Base-by-base conservation (phyloP, 495 filamentous ascomycete species). In the Letharia columbiana region DNA sequence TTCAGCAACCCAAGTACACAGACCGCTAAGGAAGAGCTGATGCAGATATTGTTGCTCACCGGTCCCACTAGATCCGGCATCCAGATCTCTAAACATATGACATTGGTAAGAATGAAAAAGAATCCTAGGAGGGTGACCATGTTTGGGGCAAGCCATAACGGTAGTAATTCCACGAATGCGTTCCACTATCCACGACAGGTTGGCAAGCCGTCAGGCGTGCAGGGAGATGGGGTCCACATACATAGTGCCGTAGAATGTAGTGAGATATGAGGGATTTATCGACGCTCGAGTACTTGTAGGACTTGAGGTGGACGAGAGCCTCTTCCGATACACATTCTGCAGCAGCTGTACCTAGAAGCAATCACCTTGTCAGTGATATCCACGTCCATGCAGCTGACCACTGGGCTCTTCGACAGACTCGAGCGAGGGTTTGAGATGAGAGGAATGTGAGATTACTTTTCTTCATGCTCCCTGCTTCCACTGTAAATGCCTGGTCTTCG, bases 101-200 rank as follows among this genome's bases (percentile, higher is more conserved):
- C 88, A 73, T 98, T 97, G 59, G 78, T 84, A 18, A 98, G 78
- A 69, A 98, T 96, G 78, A 90, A 98, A 77, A 89, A 85, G 83
- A 98, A 98, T 65, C 94, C 94, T 33, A 98, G 74, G 12, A 98
- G 85, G 69, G 94, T 98, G 45, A 98, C 93, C 85, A 96, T 92
- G 74, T 98, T 98, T 11, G 94, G 94, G 17, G 95, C 95, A 42
- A 98, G 82, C 91, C 92, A 98, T 84, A 96, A 76, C 64, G 94
- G 94, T 69, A 98, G 76, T 42, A 98, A 75, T 75, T 96, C 86
- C 67, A 97, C 95, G 71, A 94, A 94, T 60, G 88, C 91, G 84
- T 96, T 98, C 94, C 94, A 98, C 93, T 98, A 67, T 71, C 62
- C 64, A 42, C 28, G 15, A 9, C 45, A 66, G 10, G 28, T 71